Base-by-base conservation (phyloP, 2,329 filamentous ascomycete genomes). In the Venturiaceae sp. region DNA sequence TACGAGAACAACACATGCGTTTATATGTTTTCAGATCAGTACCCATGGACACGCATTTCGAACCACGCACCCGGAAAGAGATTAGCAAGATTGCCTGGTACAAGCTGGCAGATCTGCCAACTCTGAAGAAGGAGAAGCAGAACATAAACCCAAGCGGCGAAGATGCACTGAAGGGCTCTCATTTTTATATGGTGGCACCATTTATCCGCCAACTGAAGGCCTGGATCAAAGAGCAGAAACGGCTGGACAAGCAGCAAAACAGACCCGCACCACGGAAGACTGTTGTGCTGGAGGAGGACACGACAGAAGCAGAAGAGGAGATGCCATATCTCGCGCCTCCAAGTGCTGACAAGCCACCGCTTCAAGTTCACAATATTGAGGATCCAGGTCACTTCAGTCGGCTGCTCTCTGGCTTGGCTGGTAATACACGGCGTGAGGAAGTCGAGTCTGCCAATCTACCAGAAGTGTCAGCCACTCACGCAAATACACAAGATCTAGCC, bases 151-250 rank as follows among this genome's bases (percentile, higher is more conserved):
- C 72, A 14, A 71, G 71, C 34, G 76, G 76, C 14, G 78, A 80
- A 36, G 78, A 81, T 13, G 73, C 75, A 32, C 73, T 83, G 13
- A 89, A 87, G 64, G 84, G 85, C 41, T 91, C 89, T 71, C 96
- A 92, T 68, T 97, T 96, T 70, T 99, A 96, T 74, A 96, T 97
- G 90, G 94, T 99, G 19, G 91, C 91, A 0, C 92, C 92, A 0
- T 99, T 99, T 68, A 77, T 97, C 58, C 84, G 84, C 1, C 88
- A 85, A 5, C 74, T 99, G 53, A 92, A 90, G 72, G 90, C 90
- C 70, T 97, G 92, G 92, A 90, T 97, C 52, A 77, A 84, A n/a
- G 83, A 87, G 63, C 90, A 95, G 73, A 87, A 83, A 75, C 91
- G 86, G 73, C 78, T 81, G n/a, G 88, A 89, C 64, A 76, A 77